These are phyloP conservation scores for Singerocomus rubriflavus DNA, from an alignment of 1,284 basidiomycete species.

Conservation along the genomic window DNA sequence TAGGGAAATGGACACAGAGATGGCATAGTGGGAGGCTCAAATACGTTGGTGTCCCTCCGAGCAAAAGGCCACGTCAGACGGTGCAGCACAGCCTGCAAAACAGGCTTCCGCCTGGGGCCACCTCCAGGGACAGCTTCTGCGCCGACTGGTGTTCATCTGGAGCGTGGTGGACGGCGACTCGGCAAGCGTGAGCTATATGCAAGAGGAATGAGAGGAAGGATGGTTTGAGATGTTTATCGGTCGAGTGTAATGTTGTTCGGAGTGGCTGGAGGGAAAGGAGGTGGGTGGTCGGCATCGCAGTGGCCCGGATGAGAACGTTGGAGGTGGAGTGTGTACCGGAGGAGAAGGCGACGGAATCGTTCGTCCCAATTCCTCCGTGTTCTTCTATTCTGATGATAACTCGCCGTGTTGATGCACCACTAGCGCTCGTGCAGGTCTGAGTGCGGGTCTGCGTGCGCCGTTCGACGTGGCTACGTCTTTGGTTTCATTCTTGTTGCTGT, in stretches of 20 bases:
- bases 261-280: constrained; percentile 62
- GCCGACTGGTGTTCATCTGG: constrained; percentile 67
- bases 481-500: constrained; percentile 78
- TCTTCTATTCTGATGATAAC: neutral
- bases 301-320: constrained; percentile 71
- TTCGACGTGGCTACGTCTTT: constrained; percentile 87
- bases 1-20: constrained; percentile 87
- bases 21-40: constrained; percentile 92
- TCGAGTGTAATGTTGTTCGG: constrained; percentile 65
- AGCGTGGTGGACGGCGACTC: constrained; percentile 49
- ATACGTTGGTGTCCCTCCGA: constrained; percentile 79
- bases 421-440: constrained; percentile 75
- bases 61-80: constrained; percentile 52
- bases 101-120: constrained; percentile 66
- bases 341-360: constrained; percentile 73
- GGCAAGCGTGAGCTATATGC: constrained; percentile 54
- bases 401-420: no score
- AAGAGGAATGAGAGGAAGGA: constrained; percentile 34
- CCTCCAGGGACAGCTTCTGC: constrained; percentile 54
- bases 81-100: constrained; percentile 67
- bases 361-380: constrained; percentile 21
- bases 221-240: constrained; percentile 74
- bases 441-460: constrained; percentile 82
- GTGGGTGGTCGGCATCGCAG: constrained; percentile 81
- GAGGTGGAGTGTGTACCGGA: constrained; percentile 68